These are phyloP conservation scores for Cercospora janseana DNA, from an alignment of 2,329 filamentous ascomycete genomes.

Conservation along the genomic window DNA sequence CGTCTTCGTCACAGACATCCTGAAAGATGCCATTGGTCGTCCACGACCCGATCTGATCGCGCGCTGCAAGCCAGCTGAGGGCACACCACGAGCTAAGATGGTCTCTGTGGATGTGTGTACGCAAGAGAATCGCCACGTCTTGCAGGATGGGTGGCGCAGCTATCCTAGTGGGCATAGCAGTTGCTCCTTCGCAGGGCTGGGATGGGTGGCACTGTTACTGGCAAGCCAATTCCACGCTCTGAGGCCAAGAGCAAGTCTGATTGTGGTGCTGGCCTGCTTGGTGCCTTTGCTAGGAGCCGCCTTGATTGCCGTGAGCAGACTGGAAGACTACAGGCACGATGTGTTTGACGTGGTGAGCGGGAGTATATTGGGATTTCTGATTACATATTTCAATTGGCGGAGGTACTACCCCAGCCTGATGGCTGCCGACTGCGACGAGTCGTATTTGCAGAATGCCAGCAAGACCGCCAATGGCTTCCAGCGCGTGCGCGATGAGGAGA, in stretches of 20 bases:
- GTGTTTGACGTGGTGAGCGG: conserved; percentile 61
- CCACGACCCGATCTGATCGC: conserved; percentile 83
- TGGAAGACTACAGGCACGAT: conserved; percentile 64
- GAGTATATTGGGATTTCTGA: conserved; percentile 52
- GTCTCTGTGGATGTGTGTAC: conserved; percentile 70
- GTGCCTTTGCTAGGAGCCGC: conserved; percentile 57
- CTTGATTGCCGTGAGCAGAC: conserved; percentile 60
- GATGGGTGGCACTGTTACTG: conserved; percentile 59
- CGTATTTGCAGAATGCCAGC: conserved; percentile 42
- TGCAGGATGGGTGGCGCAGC: conserved; percentile 81
- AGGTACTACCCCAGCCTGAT: conserved; percentile 59
- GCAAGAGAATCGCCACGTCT: conserved; percentile 62
- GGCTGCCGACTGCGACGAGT: conserved; percentile 51
- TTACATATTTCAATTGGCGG: conserved; percentile 59
- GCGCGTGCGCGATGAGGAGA: conserved; percentile 49
- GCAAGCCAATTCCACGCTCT: conserved; percentile 64
- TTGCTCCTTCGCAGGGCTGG: conserved; percentile 75
- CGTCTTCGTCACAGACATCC: conserved; percentile 78
- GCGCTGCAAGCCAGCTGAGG: conserved; percentile 71
- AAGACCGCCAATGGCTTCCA: conserved; percentile 33
- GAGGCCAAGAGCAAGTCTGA: conserved; percentile 57
- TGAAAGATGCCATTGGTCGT: conserved; percentile 84
- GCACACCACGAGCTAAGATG: conserved; percentile 55
- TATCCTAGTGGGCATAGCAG: conserved; percentile 80
- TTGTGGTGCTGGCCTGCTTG: conserved; percentile 54